These are phyloP conservation scores for Halteria grandinella DNA, from an alignment of 73 alveolate species.

Conservation along the genomic window DNA sequence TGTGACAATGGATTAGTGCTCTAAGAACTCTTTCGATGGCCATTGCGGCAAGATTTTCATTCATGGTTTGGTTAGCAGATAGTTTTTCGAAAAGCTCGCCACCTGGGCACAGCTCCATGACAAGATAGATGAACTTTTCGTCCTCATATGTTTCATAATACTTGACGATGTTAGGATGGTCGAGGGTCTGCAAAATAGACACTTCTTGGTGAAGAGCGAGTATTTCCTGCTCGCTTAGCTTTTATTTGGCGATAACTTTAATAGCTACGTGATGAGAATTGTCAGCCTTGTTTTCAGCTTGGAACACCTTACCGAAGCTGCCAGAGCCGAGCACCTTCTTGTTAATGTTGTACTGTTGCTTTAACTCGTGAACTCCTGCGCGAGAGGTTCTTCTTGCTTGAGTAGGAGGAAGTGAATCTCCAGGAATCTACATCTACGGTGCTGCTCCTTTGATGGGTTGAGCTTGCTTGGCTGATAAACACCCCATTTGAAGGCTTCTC, in stretches of 20 bases:
- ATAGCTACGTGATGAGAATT: constrained; percentile 52
- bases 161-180: constrained; percentile 55
- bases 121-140: constrained; percentile 42
- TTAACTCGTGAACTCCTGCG: constrained; percentile 37
- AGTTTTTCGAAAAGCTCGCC: constrained; percentile 41
- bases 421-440: too few relatives aligned
- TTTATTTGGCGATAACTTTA: constrained; percentile 41
- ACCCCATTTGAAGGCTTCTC: too few relatives aligned
- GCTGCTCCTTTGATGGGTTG: too few relatives aligned
- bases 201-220: constrained; percentile 23
- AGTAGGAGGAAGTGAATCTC: too few relatives aligned
- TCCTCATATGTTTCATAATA: constrained; percentile 52
- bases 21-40: constrained; percentile 19
- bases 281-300: constrained; percentile 20
- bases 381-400: too few relatives aligned
- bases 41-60: constrained; percentile 10
- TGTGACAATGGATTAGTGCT: constrained; percentile 52
- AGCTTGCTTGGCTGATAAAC: too few relatives aligned
- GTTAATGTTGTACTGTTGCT: constrained; percentile 31
- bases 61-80: background rate
- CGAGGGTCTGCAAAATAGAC: constrained; percentile 31
- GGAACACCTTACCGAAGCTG: constrained; percentile 64
- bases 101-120: constrained; percentile 53
- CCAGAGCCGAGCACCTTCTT: constrained; percentile 60
- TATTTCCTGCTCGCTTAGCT: constrained; percentile 24